Percentiles rank a stretch among this genome's conserved stretches.
These are phyloP conservation scores for Zygoascus flipseniorum DNA, from an alignment of 805 yeast genomes.

Conservation along the genomic window DNA sequence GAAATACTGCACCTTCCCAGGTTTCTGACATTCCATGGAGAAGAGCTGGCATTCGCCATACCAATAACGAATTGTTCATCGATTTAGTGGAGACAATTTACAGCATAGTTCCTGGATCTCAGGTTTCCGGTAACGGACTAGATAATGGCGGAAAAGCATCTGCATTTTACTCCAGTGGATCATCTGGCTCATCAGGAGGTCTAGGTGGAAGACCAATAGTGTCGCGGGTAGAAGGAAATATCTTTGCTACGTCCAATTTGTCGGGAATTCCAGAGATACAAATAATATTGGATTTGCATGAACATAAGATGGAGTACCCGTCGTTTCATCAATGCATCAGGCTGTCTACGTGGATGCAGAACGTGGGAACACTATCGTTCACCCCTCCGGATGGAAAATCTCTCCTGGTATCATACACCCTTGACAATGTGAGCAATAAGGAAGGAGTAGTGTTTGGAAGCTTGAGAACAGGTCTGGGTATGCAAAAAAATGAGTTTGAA, in stretches of 20 bases:
- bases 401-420: conserved; percentile 51
- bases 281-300: conserved; percentile 36
- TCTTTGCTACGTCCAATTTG: conserved; percentile 58
- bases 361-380: conserved; percentile 48
- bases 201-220: conserved; percentile 18
- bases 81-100: conserved; percentile 65
- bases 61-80: conserved; percentile 78
- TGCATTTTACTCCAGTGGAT: conserved; percentile 22
- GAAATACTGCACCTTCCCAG: conserved; percentile 5
- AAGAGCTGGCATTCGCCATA: conserved; percentile 54
- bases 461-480: conserved; percentile 45
- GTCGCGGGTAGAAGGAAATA: conserved; percentile 46
- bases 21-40: conserved; percentile 64
- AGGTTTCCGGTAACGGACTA: background rate
- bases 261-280: conserved; percentile 71
- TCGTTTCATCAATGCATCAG: conserved; percentile 66
- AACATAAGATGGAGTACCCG: conserved; percentile 46
- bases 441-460: conserved; percentile 52
- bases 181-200: conserved; percentile 5
- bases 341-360: conserved; percentile 39
- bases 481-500: conserved; percentile 51
- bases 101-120: conserved; percentile 37
- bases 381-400: conserved; percentile 85
- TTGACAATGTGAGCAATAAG: conserved; percentile 34
- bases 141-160: conserved; percentile 15